Evolutionary conservation across 345 rosid species (phyloP).

Genomic region (Cardiospermum halicacabum): DNA sequence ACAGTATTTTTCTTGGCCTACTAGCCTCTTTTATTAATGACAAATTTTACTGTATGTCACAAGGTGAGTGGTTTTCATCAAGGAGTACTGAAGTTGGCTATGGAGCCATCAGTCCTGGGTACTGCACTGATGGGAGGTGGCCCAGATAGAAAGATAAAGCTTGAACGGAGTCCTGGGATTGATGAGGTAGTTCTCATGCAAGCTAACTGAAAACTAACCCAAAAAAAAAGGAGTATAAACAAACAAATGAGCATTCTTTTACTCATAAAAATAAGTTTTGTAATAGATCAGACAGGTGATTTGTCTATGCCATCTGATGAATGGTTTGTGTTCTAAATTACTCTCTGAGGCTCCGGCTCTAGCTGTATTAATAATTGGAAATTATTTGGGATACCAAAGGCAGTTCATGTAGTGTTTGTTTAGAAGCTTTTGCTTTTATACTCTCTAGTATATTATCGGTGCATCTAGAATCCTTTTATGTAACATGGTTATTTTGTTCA

Average conservation of each 20-base stretch:
- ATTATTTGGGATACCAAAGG: background rate
- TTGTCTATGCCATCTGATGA: background rate
- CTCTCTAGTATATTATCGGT: background rate
- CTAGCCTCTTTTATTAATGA: background rate
- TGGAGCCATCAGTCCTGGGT: slow-evolving; percentile 90
- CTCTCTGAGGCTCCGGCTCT: background rate
- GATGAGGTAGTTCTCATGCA: slow-evolving; percentile 57
- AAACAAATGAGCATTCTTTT: background rate
- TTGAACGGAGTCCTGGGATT: slow-evolving; percentile 77
- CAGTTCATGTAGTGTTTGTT: background rate
- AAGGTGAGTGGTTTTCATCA: slow-evolving; percentile 86
- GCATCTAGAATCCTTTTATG: background rate
- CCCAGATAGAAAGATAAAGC: slow-evolving; percentile 82
- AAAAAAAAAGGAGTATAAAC: background rate
- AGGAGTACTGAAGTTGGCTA: slow-evolving; percentile 85
- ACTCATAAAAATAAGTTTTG: background rate
- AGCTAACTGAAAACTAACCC: background rate
- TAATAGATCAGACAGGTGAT: background rate
- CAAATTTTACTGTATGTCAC: slow-evolving; percentile 6
- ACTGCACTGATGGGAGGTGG: slow-evolving; percentile 88
- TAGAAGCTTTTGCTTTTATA: background rate
- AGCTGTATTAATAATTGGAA: background rate
- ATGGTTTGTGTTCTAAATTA: background rate
- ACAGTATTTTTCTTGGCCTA: background rate
- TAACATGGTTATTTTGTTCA: background rate